Conservation (phyloP, 2,329 filamentous ascomycete genomes). For the Cladosporium cucumerinum region DNA sequence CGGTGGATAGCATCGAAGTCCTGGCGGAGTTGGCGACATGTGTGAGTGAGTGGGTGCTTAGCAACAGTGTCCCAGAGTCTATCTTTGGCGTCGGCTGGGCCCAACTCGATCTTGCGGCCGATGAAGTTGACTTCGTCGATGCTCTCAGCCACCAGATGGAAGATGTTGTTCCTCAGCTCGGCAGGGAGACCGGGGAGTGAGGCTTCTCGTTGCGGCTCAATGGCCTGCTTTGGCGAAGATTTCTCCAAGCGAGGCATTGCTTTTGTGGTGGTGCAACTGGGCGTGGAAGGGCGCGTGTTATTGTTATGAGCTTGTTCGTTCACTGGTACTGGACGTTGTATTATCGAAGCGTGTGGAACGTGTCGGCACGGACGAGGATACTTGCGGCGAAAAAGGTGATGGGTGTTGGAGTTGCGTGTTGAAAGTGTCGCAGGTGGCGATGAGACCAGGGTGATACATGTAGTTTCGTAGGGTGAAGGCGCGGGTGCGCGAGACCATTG, state of each 20-base stretch:
- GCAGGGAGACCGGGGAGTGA: background rate
- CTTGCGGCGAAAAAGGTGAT: background rate
- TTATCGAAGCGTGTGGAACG: background rate
- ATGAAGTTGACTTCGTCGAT: background rate
- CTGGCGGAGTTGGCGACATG: background rate
- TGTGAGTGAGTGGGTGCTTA: background rate
- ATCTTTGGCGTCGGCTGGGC: background rate
- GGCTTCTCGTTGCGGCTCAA: background rate
- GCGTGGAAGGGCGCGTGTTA: background rate
- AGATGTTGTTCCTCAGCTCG: background rate
- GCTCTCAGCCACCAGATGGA: background rate
- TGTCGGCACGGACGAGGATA: background rate
- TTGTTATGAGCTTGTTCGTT: background rate
- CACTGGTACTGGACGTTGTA: background rate
- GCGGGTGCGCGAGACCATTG: background rate
- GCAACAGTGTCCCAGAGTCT: background rate
- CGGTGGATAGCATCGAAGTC: background rate
- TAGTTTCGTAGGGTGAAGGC: background rate
- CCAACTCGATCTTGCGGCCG: background rate
- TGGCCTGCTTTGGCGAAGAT: background rate
- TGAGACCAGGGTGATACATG: no score
- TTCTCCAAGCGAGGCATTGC: background rate
- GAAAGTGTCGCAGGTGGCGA: background rate
- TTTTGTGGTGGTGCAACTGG: background rate
- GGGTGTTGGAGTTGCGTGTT: background rate